Percentiles rank a stretch among this genome's conserved stretches.
Conservation (phyloP, 163 green algal genomes). For the Chlorella variabilis region DNA sequence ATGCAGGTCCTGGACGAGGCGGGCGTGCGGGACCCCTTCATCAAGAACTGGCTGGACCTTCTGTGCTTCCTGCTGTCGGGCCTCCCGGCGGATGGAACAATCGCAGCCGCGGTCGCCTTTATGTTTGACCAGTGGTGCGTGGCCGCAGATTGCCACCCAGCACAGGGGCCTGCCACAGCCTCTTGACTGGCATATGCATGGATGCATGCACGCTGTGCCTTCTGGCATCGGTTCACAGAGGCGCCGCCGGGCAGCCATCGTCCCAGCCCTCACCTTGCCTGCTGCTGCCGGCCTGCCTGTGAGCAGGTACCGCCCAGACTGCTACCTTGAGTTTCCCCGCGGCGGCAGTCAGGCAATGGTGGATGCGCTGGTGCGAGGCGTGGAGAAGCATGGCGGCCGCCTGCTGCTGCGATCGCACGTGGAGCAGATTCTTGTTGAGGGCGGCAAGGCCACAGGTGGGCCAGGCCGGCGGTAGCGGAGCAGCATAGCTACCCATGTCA, state of each 20-base stretch:
- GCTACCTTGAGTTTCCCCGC: conserved; percentile 82
- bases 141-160: not conserved
- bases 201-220: too few relatives aligned
- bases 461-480: too few relatives aligned
- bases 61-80: conserved; percentile 90
- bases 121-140: conserved; percentile 67
- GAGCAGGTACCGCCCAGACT: conserved; percentile 29
- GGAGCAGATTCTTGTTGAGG: conserved; percentile 79
- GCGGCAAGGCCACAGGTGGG: conserved; percentile 51
- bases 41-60: conserved; percentile 86
- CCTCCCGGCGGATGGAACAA: conserved; percentile 77
- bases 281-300: too few relatives aligned
- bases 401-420: conserved; percentile 79
- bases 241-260: too few relatives aligned
- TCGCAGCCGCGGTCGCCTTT: conserved; percentile 73
- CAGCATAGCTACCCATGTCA: not conserved
- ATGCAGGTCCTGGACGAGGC: conserved; percentile 10
- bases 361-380: conserved; percentile 81
- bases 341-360: conserved; percentile 83
- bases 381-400: conserved; percentile 83
- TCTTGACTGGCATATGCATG: too few relatives aligned
- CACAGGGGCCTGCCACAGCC: too few relatives aligned
- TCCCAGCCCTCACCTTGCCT: too few relatives aligned
- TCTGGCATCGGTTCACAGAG: too few relatives aligned
- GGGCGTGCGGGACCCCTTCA: conserved; percentile 83